A percentile compares a stretch with the other conserved stretches of the same genome.
Conservation (phyloP, 768 basidiomycete species). For the Panellus pusillus region DNA sequence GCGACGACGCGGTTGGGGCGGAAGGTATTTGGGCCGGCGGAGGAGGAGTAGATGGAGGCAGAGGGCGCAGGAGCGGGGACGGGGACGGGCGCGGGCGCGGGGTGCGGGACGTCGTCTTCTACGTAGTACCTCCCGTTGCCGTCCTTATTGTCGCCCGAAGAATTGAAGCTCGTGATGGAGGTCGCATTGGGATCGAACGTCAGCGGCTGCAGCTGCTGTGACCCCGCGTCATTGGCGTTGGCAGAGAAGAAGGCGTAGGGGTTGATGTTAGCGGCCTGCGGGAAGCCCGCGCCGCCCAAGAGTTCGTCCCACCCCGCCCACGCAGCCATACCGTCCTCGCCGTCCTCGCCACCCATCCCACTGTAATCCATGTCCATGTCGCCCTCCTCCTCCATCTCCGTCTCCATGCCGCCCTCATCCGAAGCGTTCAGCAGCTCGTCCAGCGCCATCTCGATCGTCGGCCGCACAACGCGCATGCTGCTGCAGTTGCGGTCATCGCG, state of each 20-base stretch:
- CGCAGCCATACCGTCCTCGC: slow-evolving; percentile 25
- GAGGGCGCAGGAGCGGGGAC: too few relatives aligned
- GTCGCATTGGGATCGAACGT: slow-evolving; percentile 19
- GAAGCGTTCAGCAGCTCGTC: slow-evolving; percentile 70
- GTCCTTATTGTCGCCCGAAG: neutral
- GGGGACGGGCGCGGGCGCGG: too few relatives aligned
- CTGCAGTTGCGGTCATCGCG: slow-evolving; percentile 50
- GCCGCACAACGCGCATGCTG: slow-evolving; percentile 52
- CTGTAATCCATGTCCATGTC: neutral
- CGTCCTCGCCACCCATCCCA: slow-evolving; percentile 34
- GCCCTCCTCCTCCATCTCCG: neutral
- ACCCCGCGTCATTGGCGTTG: too few relatives aligned
- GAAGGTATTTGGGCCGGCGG: too few relatives aligned
- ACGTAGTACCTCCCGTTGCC: slow-evolving; percentile 13
- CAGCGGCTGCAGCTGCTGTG: neutral
- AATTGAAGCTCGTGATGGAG: neutral
- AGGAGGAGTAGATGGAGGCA: too few relatives aligned
- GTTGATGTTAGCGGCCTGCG: neutral
- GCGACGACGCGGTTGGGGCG: too few relatives aligned
- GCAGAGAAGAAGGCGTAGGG: neutral
- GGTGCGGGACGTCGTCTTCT: too few relatives aligned
- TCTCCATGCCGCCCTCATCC: slow-evolving; percentile 26
- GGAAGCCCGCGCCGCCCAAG: slow-evolving; percentile 9
- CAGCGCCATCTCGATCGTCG: slow-evolving; percentile 84
- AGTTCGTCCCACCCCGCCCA: slow-evolving; percentile 16